Conservation (phyloP, 805 yeast species). For the Nematodospora valgi region DNA sequence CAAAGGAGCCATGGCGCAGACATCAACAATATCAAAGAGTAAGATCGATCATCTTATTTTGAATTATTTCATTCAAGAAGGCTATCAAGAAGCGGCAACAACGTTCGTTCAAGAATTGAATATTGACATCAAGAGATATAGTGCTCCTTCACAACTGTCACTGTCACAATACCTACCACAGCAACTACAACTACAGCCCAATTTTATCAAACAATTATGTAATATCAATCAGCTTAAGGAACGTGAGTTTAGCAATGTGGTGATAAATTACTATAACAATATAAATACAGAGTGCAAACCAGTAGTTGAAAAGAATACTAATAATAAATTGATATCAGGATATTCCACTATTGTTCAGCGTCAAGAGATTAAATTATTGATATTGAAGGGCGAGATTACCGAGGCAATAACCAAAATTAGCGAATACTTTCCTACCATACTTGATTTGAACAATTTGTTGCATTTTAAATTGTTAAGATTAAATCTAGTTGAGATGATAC, state of each 20-base stretch:
- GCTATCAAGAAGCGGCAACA: constrained; percentile 65
- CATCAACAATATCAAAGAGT: constrained; percentile 25
- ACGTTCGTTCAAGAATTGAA: constrained; percentile 59
- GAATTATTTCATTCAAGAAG: constrained; percentile 75
- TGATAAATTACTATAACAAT: too few species aligned
- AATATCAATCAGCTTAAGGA: too few species aligned
- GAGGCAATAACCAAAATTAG: constrained; percentile 56
- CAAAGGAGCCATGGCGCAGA: constrained; percentile 1
- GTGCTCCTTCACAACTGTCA: too few species aligned
- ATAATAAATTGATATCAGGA: constrained; percentile 30
- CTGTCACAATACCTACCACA: too few species aligned
- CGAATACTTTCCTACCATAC: constrained; percentile 57
- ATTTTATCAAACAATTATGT: too few species aligned
- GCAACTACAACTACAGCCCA: too few species aligned
- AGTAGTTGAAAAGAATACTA: too few species aligned
- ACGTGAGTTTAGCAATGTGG: too few species aligned
- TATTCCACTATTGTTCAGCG: constrained; percentile 51
- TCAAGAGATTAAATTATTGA: constrained; percentile 48
- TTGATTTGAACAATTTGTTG: constrained; percentile 59
- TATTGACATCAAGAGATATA: constrained; percentile 17
- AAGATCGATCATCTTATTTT: constrained; percentile 55
- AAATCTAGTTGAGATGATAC: constrained; percentile 76
- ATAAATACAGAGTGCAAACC: too few species aligned
- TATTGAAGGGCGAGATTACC: constrained; percentile 59
- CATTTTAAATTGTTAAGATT: constrained; percentile 72